Evolutionary conservation across 2,329 filamentous ascomycete species (phyloP).

Genomic region (Pyrenophora teres): DNA sequence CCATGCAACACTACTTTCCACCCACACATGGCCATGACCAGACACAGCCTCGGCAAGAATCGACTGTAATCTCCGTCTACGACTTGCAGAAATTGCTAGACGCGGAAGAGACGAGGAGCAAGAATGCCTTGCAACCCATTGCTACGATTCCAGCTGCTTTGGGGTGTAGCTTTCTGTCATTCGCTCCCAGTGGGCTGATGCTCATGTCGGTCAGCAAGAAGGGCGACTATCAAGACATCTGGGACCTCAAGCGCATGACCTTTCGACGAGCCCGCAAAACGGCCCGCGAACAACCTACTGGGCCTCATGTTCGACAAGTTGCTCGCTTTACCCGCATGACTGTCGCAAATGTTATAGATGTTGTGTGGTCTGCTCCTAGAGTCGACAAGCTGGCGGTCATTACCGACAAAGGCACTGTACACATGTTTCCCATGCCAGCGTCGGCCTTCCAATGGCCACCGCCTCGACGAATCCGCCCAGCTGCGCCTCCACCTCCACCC

Average conservation of each 20-base stretch:
- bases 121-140: conserved; percentile 62
- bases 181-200: conserved; percentile 73
- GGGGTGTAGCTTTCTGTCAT: conserved; percentile 80
- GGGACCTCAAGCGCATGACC: conserved; percentile 71
- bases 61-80: conserved; percentile 74
- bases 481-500: conserved; percentile 25
- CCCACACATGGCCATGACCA: conserved; percentile 73
- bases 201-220: conserved; percentile 81
- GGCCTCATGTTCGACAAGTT: conserved; percentile 72
- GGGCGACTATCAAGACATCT: conserved; percentile 81
- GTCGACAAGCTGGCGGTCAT: conserved; percentile 86
- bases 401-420: conserved; percentile 92
- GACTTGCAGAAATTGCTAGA: conserved; percentile 67
- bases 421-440: conserved; percentile 84
- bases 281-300: conserved; percentile 35
- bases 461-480: conserved; percentile 53
- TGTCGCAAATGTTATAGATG: conserved; percentile 85
- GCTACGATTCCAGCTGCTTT: conserved; percentile 72
- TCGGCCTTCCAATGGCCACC: conserved; percentile 89
- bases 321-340: conserved; percentile 91
- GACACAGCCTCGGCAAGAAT: conserved; percentile 60
- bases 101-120: conserved; percentile 54
- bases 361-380: conserved; percentile 81
- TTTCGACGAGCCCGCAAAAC: conserved; percentile 50
- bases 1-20: conserved; percentile 65